phyloP scores from a whole-genome alignment of 495 filamentous ascomycete species.

The Hypoxylon crocopeplum region DNA sequence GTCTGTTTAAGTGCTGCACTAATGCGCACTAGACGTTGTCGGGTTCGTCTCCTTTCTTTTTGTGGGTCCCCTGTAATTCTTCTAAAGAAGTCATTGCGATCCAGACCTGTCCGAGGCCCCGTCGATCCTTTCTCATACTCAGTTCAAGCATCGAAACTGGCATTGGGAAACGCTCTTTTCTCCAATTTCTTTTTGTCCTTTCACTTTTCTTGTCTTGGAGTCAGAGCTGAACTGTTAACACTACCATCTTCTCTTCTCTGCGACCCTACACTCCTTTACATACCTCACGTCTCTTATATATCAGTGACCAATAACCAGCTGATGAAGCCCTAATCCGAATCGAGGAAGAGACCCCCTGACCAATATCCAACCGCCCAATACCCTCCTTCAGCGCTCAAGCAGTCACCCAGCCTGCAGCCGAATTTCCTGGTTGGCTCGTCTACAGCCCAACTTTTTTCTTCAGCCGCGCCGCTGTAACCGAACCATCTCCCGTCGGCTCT shows the following conservation, averaged over 20 bases:
- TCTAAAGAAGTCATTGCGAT: conserved; percentile 18
- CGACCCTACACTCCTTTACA: conserved; percentile 4
- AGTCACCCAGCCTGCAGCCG: conserved; percentile 16
- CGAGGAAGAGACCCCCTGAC: conserved; percentile 29
- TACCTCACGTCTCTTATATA: neutral
- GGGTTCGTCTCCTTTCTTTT: conserved; percentile 34
- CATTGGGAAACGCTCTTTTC: conserved; percentile 12
- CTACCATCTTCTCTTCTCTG: neutral
- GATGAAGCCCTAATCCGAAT: conserved; percentile 36
- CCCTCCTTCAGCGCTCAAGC: conserved; percentile 23
- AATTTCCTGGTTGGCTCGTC: conserved; percentile 20
- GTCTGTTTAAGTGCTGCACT: neutral
- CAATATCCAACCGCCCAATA: conserved; percentile 27
- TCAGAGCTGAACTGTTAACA: neutral
- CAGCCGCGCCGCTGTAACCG: conserved; percentile 25
- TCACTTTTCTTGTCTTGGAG: neutral
- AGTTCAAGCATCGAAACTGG: conserved; percentile 20
- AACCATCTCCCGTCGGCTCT: conserved; percentile 15
- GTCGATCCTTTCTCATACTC: conserved; percentile 34
- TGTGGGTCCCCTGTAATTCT: conserved; percentile 1
- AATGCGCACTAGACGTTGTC: too few relatives aligned
- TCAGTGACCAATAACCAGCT: conserved; percentile 16
- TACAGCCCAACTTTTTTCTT: conserved; percentile 25
- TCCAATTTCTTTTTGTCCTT: conserved; percentile 14
- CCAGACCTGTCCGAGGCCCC: conserved; percentile 10